Conservation (phyloP, 2,329 filamentous ascomycete species). For the Botryotinia calthae region DNA sequence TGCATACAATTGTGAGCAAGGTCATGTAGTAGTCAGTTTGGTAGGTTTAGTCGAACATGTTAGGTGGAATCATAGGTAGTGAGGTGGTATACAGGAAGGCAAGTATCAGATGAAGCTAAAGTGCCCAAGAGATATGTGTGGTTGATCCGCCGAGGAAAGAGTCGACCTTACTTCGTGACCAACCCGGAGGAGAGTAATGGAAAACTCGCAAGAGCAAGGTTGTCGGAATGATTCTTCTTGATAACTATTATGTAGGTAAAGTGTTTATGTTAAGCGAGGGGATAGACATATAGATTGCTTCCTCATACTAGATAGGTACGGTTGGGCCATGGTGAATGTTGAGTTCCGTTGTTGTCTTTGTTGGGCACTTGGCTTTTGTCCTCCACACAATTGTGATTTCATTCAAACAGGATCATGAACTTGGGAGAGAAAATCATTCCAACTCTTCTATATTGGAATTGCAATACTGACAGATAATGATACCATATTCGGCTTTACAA, state of each 20-base stretch:
- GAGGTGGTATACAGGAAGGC: neutral
- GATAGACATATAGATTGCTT: neutral
- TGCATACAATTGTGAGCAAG: neutral
- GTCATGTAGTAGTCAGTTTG: neutral
- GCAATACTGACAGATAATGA: neutral
- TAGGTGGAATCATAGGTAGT: accelerated
- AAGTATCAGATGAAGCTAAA: neutral
- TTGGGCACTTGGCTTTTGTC: neutral
- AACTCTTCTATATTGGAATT: neutral
- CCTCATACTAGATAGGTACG: neutral
- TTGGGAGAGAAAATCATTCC: neutral
- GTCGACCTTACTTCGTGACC: neutral
- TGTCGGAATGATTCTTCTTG: neutral
- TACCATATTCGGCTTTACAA: too few relatives aligned
- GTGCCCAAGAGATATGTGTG: neutral
- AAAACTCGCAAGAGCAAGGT: neutral
- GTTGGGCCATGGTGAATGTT: neutral
- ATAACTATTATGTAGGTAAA: accelerated
- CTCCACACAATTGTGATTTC: neutral
- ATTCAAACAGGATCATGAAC: neutral
- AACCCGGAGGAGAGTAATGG: too few relatives aligned
- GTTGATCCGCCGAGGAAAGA: neutral
- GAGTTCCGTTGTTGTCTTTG: neutral
- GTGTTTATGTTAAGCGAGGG: neutral
- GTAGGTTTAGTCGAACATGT: neutral